Base-by-base conservation (phyloP, 768 basidiomycete species). In the Auricularia auricula-judae region DNA sequence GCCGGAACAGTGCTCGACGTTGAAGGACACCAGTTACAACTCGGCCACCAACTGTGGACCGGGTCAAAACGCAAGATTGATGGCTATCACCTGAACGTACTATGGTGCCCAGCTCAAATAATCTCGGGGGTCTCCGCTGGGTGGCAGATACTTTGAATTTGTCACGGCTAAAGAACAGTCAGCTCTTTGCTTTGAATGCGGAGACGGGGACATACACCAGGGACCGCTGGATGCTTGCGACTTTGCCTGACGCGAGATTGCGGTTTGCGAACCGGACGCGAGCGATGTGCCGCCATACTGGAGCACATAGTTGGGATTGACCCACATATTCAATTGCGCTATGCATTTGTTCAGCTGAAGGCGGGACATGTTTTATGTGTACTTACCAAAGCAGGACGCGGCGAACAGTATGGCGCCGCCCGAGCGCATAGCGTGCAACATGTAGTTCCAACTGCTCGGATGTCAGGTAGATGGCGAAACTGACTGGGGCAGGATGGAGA, bases 71-170 rank as follows among this genome's bases (percentile, higher is more conserved):
- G 23, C 23, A 7, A 35, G 3, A 10, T 16, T 10, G n/a, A 21
- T n/a, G 1, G 14, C 3, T 21, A 14, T 5, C 44, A 29, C 59
- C 42, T 53, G 39, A 5, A 72, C 83, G 58, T 72, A 86, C 86
- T 87, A 88, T 47, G 86, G 86, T 14, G 85, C 82, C 82, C 84
- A 86, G 70, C 85, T 86, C 80, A 87, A 78, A 70, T 85, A 88
- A 69, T 86, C 85, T 66, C 85, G 82, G 39, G 77, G 76, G 69
- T 84, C 75, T 2, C 75, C 75, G 66, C 73, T 77, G 1, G 79
- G 77, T 33, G 79, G 73, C 16, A 74, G 68, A 42, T 67, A 69
- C 29, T 71, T 69, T 29, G 72, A 67, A 43, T 74, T 76, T 36
- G 73, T 74, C 39, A 82, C 69, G 62, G 73, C 81, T 81, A 67